These are phyloP conservation scores for Ceratocystis huliohia DNA, from an alignment of 2,329 filamentous ascomycete species.

Conservation along the genomic window DNA sequence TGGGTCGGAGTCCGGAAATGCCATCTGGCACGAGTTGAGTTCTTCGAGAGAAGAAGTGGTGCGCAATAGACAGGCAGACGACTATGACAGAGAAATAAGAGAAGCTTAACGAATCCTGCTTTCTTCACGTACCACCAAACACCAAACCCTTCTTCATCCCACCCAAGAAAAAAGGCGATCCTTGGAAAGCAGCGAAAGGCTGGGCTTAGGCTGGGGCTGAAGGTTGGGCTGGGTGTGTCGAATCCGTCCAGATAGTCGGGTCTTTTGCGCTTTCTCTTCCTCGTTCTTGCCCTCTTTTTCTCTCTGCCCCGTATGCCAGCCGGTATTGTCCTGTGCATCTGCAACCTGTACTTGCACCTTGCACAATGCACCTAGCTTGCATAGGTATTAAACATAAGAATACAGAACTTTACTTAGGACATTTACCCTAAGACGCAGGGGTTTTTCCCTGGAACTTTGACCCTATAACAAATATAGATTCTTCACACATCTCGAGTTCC, in stretches of 20 bases:
- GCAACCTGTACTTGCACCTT: too few species aligned
- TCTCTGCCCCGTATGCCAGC: too few species aligned
- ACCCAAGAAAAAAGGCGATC: neutral
- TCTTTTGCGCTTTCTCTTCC: neutral
- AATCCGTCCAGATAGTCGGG: neutral
- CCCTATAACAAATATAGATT: too few species aligned
- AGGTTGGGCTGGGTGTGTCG: neutral
- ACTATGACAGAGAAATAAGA: neutral
- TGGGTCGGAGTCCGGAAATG: constrained; percentile 1
- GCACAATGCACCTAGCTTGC: too few species aligned
- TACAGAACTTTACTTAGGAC: too few species aligned
- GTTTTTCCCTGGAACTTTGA: too few species aligned
- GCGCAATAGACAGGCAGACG: neutral
- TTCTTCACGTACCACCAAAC: constrained; percentile 4
- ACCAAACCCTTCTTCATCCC: neutral
- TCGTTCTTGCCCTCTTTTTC: too few species aligned
- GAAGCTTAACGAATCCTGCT: constrained; percentile 5
- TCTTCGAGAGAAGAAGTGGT: neutral
- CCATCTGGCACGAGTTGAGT: neutral
- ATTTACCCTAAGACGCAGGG: too few species aligned
- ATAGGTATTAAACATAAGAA: too few species aligned
- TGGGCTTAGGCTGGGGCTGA: neutral
- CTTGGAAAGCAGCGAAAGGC: neutral
- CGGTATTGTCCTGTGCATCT: too few species aligned
- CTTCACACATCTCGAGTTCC: too few species aligned